phyloP scores from a whole-genome alignment of 805 yeast genomes.

The Kodamaea neixiangensis region DNA sequence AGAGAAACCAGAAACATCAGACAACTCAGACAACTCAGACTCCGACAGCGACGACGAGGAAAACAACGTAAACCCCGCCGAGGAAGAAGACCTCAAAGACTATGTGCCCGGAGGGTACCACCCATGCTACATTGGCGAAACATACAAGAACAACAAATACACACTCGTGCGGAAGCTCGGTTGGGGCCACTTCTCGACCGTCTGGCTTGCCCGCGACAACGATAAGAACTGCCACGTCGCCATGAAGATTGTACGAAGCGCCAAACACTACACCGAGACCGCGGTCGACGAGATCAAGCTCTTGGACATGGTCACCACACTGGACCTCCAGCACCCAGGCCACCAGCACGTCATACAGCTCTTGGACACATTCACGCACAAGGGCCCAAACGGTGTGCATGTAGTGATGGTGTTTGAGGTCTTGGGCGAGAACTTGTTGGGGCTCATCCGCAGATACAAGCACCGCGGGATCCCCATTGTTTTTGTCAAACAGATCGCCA shows the following conservation, averaged over 20 bases:
- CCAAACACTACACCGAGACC: constrained; percentile 87
- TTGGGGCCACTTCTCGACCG: constrained; percentile 98
- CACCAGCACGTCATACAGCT: constrained; percentile 78
- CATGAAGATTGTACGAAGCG: constrained; percentile 89
- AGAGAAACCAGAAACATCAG: constrained; percentile 6
- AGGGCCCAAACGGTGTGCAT: constrained; percentile 90
- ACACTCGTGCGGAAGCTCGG: constrained; percentile 86
- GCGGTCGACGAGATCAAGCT: constrained; percentile 91
- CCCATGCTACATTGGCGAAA: constrained; percentile 88
- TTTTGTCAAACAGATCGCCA: constrained; percentile 79
- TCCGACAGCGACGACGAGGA: constrained; percentile 28
- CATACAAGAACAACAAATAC: constrained; percentile 73
- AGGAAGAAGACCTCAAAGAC: constrained; percentile 86
- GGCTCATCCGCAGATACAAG: constrained; percentile 74
- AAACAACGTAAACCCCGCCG: constrained; percentile 37
- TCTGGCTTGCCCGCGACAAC: constrained; percentile 78
- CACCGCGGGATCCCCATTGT: constrained; percentile 78
- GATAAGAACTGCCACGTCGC: constrained; percentile 77
- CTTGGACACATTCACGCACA: constrained; percentile 80
- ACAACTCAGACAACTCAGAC: constrained; percentile 5
- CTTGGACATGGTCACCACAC: constrained; percentile 63
- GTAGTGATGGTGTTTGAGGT: constrained; percentile 98
- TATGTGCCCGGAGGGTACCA: constrained; percentile 95
- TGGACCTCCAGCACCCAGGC: constrained; percentile 73
- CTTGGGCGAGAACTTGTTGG: constrained; percentile 87